These are phyloP conservation scores for Bruguiera parviflora DNA, from an alignment of 345 rosid genomes.

Conservation along the genomic window DNA sequence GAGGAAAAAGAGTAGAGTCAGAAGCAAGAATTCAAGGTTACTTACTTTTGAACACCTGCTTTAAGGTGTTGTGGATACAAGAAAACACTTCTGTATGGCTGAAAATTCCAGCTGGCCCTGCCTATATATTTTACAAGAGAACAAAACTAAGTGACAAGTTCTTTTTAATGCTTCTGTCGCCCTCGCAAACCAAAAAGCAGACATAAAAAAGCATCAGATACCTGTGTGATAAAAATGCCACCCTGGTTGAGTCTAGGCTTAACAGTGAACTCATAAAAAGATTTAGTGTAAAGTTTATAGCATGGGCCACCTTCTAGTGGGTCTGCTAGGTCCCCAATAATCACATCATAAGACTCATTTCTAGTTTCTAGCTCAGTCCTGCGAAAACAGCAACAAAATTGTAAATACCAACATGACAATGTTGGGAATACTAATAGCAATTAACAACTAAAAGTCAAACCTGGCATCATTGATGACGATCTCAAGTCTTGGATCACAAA, in stretches of 20 bases:
- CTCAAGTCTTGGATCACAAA: constrained; percentile 43
- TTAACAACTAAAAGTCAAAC: constrained; percentile 15
- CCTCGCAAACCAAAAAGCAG: neutral
- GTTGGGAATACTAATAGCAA: neutral
- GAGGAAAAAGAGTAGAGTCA: neutral
- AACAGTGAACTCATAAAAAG: constrained; percentile 47
- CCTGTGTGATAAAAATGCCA: constrained; percentile 70
- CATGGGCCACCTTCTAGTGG: constrained; percentile 75
- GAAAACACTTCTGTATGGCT: constrained; percentile 67
- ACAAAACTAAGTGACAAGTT: neutral
- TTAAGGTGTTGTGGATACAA: constrained; percentile 56
- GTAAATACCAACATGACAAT: neutral
- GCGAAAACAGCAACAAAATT: neutral
- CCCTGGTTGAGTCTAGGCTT: constrained; percentile 47
- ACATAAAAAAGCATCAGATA: neutral
- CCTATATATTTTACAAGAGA: constrained; percentile 28
- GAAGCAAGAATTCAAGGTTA: neutral
- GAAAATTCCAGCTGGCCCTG: constrained; percentile 73
- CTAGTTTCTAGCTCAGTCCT: constrained; percentile 53
- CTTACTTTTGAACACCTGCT: constrained; percentile 60
- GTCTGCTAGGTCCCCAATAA: constrained; percentile 66
- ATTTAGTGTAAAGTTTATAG: constrained; percentile 58
- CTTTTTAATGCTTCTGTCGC: neutral
- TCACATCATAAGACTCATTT: constrained; percentile 45
- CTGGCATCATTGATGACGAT: constrained; percentile 60